Conservation (phyloP, 2,329 filamentous ascomycete species). For the Mycogone perniciosa region DNA sequence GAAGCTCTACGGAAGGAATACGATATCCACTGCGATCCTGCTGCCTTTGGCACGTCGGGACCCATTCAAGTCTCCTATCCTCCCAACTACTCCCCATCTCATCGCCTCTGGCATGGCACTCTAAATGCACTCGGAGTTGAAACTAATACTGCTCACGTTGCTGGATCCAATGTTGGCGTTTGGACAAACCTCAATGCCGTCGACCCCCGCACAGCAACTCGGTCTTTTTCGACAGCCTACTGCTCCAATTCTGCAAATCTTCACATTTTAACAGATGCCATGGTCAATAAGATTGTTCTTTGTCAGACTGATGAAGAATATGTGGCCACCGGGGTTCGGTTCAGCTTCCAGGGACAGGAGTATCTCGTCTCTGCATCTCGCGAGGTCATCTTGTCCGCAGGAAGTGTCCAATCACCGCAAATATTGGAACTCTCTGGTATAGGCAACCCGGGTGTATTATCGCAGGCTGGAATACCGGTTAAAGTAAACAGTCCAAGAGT, state of each 20-base stretch:
- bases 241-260: slow-evolving; percentile 39
- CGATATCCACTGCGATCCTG: slow-evolving; percentile 32
- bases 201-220: slow-evolving; percentile 36
- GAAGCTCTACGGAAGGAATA: slow-evolving; percentile 27
- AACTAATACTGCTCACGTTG: slow-evolving; percentile 38
- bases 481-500: slow-evolving; percentile 38
- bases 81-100: slow-evolving; percentile 33
- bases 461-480: slow-evolving; percentile 30
- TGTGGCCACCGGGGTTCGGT: slow-evolving; percentile 27
- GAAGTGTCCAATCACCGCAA: slow-evolving; percentile 50
- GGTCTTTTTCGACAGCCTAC: slow-evolving; percentile 44
- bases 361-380: slow-evolving; percentile 32
- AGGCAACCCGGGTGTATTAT: slow-evolving; percentile 36
- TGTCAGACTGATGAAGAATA: slow-evolving; percentile 15
- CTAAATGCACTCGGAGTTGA: slow-evolving; percentile 37
- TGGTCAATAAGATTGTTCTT: slow-evolving; percentile 23
- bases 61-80: slow-evolving; percentile 44
- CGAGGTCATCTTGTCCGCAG: slow-evolving; percentile 55
- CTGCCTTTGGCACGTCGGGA: slow-evolving; percentile 37
- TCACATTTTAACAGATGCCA: slow-evolving; percentile 27
- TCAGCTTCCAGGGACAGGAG: slow-evolving; percentile 31
- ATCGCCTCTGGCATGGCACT: slow-evolving; percentile 42
- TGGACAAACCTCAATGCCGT: slow-evolving; percentile 45
- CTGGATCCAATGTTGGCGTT: slow-evolving; percentile 44
- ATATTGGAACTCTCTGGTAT: slow-evolving; percentile 57